Evolutionary conservation across 2,329 filamentous ascomycete genomes (phyloP).

Genomic region (Ambrosiella cleistominuta): DNA sequence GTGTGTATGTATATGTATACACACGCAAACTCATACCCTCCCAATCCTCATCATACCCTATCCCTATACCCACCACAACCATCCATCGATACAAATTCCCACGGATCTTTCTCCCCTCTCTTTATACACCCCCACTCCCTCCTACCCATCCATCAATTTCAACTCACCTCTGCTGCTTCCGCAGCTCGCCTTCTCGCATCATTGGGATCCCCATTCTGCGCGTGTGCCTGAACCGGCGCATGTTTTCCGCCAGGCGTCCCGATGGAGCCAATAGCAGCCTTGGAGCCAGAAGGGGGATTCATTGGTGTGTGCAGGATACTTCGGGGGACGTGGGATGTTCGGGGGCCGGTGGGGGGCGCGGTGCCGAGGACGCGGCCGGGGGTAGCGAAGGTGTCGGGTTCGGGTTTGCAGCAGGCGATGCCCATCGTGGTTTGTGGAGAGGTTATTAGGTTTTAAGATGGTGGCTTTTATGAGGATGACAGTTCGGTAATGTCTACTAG

Average conservation of each 20-base stretch:
- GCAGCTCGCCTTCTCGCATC: conserved; percentile 9
- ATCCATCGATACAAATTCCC: too few relatives aligned
- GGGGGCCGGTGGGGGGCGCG: conserved; percentile 23
- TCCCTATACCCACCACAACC: too few relatives aligned
- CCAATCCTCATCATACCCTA: too few relatives aligned
- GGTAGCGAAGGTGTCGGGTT: conserved; percentile 49
- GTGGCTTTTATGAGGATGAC: not conserved
- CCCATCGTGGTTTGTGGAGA: conserved; percentile 41
- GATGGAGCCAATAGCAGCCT: not conserved
- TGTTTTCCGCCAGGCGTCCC: not conserved
- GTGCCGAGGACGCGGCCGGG: conserved; percentile 57
- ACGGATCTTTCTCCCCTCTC: too few relatives aligned
- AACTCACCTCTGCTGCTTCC: conserved; percentile 8
- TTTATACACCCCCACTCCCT: too few relatives aligned
- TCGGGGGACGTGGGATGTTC: conserved; percentile 34
- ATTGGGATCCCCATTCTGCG: conserved; percentile 1
- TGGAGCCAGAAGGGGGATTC: not conserved
- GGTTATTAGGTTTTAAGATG: not conserved
- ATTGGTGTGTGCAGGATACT: not conserved
- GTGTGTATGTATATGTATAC: too few relatives aligned
- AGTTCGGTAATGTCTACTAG: not conserved
- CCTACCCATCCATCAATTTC: not conserved
- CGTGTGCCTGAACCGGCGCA: not conserved
- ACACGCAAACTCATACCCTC: too few relatives aligned
- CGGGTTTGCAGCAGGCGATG: conserved; percentile 63